Evolutionary conservation across 2,329 filamentous ascomycete species (phyloP).

Genomic region (Hymenoscyphus scutula): DNA sequence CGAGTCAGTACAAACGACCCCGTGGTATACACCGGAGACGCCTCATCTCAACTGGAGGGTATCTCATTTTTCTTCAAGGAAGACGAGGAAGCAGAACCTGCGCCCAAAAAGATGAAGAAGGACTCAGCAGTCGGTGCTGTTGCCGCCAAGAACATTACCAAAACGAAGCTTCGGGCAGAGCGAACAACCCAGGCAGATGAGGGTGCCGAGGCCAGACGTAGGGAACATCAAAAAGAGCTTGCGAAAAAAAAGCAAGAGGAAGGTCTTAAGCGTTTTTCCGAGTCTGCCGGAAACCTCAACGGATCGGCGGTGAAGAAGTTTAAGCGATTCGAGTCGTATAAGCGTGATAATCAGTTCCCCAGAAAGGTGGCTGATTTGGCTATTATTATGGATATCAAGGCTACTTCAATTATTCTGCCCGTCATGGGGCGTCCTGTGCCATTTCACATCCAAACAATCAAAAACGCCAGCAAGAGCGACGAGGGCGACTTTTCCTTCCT

Average conservation of each 20-base stretch:
- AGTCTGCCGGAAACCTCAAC: conserved; percentile 79
- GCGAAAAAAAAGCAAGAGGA: conserved; percentile 86
- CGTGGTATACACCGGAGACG: conserved; percentile 90
- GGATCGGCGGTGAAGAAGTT: conserved; percentile 96
- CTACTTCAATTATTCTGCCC: conserved; percentile 83
- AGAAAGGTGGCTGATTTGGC: conserved; percentile 77
- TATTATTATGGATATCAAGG: conserved; percentile 89
- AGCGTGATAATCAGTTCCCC: conserved; percentile 93
- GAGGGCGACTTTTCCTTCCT: conserved; percentile 93
- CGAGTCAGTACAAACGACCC: conserved; percentile 77
- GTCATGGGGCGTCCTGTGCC: conserved; percentile 97
- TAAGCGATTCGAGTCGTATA: conserved; percentile 98
- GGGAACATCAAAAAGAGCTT: conserved; percentile 89
- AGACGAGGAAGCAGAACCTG: conserved; percentile 80
- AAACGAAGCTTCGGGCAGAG: conserved; percentile 87
- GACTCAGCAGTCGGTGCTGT: conserved; percentile 80
- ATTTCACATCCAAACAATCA: conserved; percentile 98
- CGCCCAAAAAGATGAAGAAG: conserved; percentile 89
- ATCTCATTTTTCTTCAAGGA: conserved; percentile 99
- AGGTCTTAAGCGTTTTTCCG: conserved; percentile 79
- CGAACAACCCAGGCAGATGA: conserved; percentile 85
- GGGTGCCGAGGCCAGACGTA: conserved; percentile 80
- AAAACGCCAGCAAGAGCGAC: conserved; percentile 97
- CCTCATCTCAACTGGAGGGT: conserved; percentile 85
- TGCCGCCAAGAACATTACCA: conserved; percentile 92